A percentile compares a stretch with the other conserved stretches of the same genome.
phyloP scores from a whole-genome alignment of 2,329 filamentous ascomycete genomes.

The Whalleya microplaca region DNA sequence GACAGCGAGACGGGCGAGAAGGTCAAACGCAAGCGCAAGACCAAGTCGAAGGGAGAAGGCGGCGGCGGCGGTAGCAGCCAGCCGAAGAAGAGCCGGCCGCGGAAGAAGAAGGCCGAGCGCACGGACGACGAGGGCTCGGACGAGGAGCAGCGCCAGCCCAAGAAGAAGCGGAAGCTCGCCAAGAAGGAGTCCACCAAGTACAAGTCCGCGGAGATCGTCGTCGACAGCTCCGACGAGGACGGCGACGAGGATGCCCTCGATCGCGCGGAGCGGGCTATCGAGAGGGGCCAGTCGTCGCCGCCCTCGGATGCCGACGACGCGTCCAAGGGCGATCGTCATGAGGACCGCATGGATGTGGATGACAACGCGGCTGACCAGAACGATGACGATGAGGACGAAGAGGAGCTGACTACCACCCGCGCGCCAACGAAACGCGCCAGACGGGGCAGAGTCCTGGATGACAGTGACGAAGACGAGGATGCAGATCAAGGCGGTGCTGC shows the following conservation, averaged over 20 bases:
- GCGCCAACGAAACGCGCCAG: conserved; percentile 51
- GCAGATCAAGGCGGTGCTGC: conserved; percentile 37
- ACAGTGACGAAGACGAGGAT: conserved; percentile 59
- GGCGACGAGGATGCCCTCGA: conserved; percentile 49
- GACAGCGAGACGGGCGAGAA: conserved; percentile 83
- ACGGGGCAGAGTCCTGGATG: conserved; percentile 55
- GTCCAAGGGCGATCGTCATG: conserved; percentile 32
- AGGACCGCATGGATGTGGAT: conserved; percentile 59
- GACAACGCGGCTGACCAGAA: conserved; percentile 46
- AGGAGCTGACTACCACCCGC: conserved; percentile 44
- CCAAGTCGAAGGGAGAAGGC: conserved; percentile 47
- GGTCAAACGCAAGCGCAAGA: conserved; percentile 76
- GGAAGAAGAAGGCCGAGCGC: conserved; percentile 65
- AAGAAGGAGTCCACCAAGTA: conserved; percentile 66
- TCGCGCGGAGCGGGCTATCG: conserved; percentile 48
- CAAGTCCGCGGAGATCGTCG: conserved; percentile 84
- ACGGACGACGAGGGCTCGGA: conserved; percentile 52
- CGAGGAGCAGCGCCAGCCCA: conserved; percentile 57
- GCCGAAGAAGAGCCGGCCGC: conserved; percentile 45
- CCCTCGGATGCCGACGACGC: conserved; percentile 38
- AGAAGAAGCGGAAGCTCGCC: conserved; percentile 64
- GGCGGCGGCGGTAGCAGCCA: too few species aligned
- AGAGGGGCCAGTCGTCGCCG: conserved; percentile 32
- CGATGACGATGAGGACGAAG: conserved; percentile 58
- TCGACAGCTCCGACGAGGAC: conserved; percentile 67